A percentile compares a stretch with the other conserved stretches of the same genome.
Evolutionary conservation across 495 filamentous ascomycete genomes (phyloP).

Genomic region (Aspergillus biplanus): DNA sequence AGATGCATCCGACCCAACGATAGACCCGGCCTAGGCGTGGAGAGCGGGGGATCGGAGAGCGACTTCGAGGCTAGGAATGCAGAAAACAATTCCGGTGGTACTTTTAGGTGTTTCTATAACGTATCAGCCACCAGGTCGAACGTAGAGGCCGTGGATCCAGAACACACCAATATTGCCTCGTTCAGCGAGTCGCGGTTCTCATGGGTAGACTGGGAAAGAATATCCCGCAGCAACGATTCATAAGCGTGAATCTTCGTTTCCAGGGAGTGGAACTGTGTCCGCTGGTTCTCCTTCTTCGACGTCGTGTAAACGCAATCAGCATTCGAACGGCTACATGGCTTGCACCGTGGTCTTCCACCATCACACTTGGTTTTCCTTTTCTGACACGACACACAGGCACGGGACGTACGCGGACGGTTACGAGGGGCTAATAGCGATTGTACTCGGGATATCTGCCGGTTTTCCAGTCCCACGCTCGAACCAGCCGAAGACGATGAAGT

Average conservation of each 20-base stretch:
- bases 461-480: not conserved
- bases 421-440: not conserved
- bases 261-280: slow-evolving; percentile 14
- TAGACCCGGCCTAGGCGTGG: slow-evolving; percentile 18
- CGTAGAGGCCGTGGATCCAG: not conserved
- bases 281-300: slow-evolving; percentile 23
- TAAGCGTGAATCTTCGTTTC: slow-evolving; percentile 15
- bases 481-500: not conserved
- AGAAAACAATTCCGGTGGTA: slow-evolving; percentile 16
- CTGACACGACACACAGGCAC: slow-evolving; percentile 48
- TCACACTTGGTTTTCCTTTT: slow-evolving; percentile 47
- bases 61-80: slow-evolving; percentile 18
- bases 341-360: slow-evolving; percentile 33
- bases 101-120: slow-evolving; percentile 19
- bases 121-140: not conserved
- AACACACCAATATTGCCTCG: slow-evolving; percentile 18
- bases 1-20: slow-evolving; percentile 26
- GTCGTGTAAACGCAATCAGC: slow-evolving; percentile 21
- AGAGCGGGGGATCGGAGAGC: slow-evolving; percentile 15
- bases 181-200: slow-evolving; percentile 13
- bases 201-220: slow-evolving; percentile 13
- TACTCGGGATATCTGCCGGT: not conserved
- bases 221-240: slow-evolving; percentile 21
- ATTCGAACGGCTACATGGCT: slow-evolving; percentile 13
- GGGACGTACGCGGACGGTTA: slow-evolving; percentile 18